A percentile compares a stretch with the other conserved stretches of the same genome.
Conservation (phyloP, 2,329 filamentous ascomycete genomes). For the Pseudogymnoascus sp. region DNA sequence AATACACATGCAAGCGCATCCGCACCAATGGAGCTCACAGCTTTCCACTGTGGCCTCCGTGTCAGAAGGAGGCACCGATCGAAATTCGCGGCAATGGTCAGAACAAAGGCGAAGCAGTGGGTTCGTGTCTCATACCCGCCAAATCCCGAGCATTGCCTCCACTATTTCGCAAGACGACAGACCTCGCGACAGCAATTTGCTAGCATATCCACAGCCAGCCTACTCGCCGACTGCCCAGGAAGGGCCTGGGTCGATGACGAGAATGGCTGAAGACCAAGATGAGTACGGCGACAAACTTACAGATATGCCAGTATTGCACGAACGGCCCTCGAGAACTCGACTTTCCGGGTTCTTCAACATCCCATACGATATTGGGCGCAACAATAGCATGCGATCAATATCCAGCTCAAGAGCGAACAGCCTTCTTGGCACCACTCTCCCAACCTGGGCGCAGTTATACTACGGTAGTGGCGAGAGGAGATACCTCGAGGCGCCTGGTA, state of each 20-base stretch:
- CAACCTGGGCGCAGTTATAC: constrained; percentile 51
- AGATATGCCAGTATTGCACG: constrained; percentile 46
- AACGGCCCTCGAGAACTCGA: constrained; percentile 45
- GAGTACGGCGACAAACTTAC: constrained; percentile 57
- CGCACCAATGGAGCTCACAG: constrained; percentile 56
- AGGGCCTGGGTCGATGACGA: constrained; percentile 29
- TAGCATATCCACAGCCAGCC: constrained; percentile 42
- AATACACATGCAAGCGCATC: constrained; percentile 38
- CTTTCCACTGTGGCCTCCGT: constrained; percentile 57
- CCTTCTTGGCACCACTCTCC: constrained; percentile 32
- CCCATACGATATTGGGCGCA: constrained; percentile 32
- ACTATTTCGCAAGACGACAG: constrained; percentile 27
- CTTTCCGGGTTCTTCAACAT: constrained; percentile 44
- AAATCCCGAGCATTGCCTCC: constrained; percentile 50
- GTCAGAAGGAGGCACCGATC: constrained; percentile 45
- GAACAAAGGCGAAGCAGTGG: constrained; percentile 39
- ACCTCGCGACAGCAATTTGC: constrained; percentile 26
- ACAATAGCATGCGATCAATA: constrained; percentile 26
- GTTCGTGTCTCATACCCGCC: constrained; percentile 41
- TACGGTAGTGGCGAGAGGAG: constrained; percentile 58
- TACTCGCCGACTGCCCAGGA: constrained; percentile 32
- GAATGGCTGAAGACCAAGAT: constrained; percentile 49
- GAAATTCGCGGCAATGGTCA: constrained; percentile 38
- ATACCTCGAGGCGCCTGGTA: constrained; percentile 35
- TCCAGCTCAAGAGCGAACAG: constrained; percentile 37